Percentiles rank a stretch among this genome's conserved stretches.
Conservation (phyloP, 768 basidiomycete species). For the Lactarius akahatsu region DNA sequence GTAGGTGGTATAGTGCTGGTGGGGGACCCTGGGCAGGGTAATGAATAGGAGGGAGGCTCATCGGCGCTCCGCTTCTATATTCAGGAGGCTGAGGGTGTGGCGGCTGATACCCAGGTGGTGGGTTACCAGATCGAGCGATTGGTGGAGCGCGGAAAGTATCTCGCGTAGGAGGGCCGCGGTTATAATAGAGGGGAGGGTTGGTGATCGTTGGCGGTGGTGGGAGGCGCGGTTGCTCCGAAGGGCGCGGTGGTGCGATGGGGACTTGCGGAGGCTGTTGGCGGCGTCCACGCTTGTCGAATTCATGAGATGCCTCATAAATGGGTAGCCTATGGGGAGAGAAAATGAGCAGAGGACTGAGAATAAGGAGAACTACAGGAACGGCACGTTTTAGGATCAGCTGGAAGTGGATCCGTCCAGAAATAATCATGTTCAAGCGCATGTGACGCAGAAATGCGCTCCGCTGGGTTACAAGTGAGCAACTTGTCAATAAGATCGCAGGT, state of each 20-base stretch:
- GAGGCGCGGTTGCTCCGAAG: conserved; percentile 29
- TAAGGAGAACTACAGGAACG: conserved; percentile 31
- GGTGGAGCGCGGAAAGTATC: conserved; percentile 30
- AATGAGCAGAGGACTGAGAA: conserved; percentile 12
- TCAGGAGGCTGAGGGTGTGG: conserved; percentile 16
- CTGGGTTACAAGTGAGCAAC: conserved; percentile 80
- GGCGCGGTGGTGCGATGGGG: conserved; percentile 28
- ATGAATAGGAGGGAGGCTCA: conserved; percentile 26
- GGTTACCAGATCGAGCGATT: conserved; percentile 24
- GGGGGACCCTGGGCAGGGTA: conserved; percentile 27
- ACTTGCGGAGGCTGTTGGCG: conserved; percentile 39
- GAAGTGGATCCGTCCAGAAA: conserved; percentile 90
- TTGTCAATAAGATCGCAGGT: conserved; percentile 82
- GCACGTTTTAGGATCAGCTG: conserved; percentile 80
- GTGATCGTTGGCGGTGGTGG: conserved; percentile 31
- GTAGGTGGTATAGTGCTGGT: conserved; percentile 22
- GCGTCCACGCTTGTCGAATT: conserved; percentile 74
- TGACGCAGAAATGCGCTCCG: conserved; percentile 76
- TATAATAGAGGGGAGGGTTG: conserved; percentile 15
- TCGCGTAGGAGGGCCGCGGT: conserved; percentile 23
- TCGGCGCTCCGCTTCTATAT: conserved; percentile 15
- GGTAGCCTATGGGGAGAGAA: conserved; percentile 50
- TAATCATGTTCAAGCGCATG: conserved; percentile 91
- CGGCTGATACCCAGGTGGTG: conserved; percentile 32
- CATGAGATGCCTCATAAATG: conserved; percentile 78